A percentile compares a stretch with the other conserved stretches of the same genome.
Evolutionary conservation across 2,329 filamentous ascomycete species (phyloP).

Genomic region (Xylogone sp.): DNA sequence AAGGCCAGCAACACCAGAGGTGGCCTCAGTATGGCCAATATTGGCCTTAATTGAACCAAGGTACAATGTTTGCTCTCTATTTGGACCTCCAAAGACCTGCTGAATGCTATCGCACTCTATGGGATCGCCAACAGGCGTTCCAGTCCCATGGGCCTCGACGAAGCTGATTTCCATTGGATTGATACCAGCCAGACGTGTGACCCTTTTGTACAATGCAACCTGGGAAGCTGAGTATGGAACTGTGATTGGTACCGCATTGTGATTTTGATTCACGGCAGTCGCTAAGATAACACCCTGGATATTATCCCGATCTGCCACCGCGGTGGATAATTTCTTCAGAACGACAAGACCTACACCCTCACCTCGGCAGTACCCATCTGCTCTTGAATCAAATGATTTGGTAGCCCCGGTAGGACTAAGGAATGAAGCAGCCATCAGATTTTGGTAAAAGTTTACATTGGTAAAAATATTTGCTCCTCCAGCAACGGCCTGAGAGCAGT

Average conservation of each 20-base stretch:
- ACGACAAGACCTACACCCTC: slow-evolving; percentile 56
- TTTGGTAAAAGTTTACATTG: slow-evolving; percentile 29
- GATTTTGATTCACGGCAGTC: slow-evolving; percentile 25
- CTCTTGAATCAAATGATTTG: slow-evolving; percentile 53
- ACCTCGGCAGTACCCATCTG: slow-evolving; percentile 59
- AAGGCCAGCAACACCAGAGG: slow-evolving; percentile 27
- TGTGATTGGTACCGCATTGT: slow-evolving; percentile 16
- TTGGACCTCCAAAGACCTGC: slow-evolving; percentile 20
- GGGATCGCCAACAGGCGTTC: slow-evolving; percentile 28
- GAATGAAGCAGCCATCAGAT: no score
- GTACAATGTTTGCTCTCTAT: slow-evolving; percentile 28
- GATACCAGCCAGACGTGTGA: slow-evolving; percentile 19
- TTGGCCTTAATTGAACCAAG: slow-evolving; percentile 28
- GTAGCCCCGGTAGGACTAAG: slow-evolving; percentile 39
- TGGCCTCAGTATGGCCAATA: slow-evolving; percentile 28
- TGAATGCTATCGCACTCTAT: slow-evolving; percentile 25
- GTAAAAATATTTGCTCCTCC: not conserved
- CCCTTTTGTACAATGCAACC: slow-evolving; percentile 25
- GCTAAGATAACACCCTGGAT: slow-evolving; percentile 51
- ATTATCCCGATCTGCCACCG: slow-evolving; percentile 52
- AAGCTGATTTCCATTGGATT: slow-evolving; percentile 23
- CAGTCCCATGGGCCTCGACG: slow-evolving; percentile 31
- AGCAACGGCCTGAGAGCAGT: not conserved
- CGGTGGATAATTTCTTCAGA: slow-evolving; percentile 54
- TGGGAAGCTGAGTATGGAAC: slow-evolving; percentile 25